These are phyloP conservation scores for Cyclotella choctawhatcheeana DNA, from an alignment of 108 stramenopile species.

Conservation along the genomic window DNA sequence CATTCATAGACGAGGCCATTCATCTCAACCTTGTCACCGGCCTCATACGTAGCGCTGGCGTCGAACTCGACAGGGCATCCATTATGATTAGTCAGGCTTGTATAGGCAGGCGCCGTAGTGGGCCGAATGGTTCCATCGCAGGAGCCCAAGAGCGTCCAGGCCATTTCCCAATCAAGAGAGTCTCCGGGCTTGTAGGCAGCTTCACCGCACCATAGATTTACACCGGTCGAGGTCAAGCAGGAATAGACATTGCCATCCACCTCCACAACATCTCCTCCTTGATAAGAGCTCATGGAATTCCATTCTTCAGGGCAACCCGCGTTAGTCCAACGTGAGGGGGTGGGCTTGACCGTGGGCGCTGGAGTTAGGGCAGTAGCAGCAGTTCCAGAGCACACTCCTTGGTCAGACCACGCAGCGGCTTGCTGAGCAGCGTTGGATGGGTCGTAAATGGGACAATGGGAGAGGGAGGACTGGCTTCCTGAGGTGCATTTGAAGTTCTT, in stretches of 20 bases:
- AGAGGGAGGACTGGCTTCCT: not conserved
- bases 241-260: constrained; percentile 7
- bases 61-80: constrained; percentile 12
- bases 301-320: constrained; percentile 4
- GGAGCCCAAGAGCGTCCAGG: constrained; percentile 14
- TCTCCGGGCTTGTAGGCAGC: constrained; percentile 10
- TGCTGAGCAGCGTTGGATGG: constrained; percentile 1
- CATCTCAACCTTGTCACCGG: constrained; percentile 16
- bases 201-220: constrained; percentile 7
- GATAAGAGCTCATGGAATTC: not conserved
- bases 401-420: constrained; percentile 16
- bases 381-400: constrained; percentile 5
- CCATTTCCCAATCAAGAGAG: constrained; percentile 1
- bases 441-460: constrained; percentile 13
- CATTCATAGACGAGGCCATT: constrained; percentile 4
- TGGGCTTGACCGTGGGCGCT: not conserved
- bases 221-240: not conserved
- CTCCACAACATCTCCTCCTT: not conserved
- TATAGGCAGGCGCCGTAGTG: constrained; percentile 1
- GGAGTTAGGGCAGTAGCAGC: not conserved
- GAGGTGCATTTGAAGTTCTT: constrained; percentile 23
- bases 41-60: constrained; percentile 6
- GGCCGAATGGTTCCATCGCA: constrained; percentile 18
- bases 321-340: not conserved
- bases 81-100: not conserved